Evolutionary conservation across 371 early-diverging fungal species (phyloP), one percentile per base, ranked within the genome.

Genomic region (Mucor sp.): DNA sequence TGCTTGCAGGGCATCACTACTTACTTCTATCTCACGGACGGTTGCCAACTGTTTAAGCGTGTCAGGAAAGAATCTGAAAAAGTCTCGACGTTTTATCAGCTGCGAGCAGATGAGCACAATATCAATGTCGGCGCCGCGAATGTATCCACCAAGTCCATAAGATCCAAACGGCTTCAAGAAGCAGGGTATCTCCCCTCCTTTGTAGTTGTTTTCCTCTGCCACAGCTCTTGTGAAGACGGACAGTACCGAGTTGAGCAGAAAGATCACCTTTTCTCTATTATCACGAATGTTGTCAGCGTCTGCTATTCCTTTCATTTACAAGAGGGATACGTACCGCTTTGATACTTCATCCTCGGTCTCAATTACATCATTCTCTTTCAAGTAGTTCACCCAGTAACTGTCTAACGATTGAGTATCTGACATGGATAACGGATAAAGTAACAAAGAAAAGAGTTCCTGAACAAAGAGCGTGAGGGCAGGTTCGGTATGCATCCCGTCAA

Each of bases 121-220:
- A 35, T 82, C 82, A 48, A 82, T 82, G 37, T 82, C 82, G 3
- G 76, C 72, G 9, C 62, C 58, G 23, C 61, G 58, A 2, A 70
- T 58, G 56, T 82, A 71, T 3, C 74, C 78, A 7, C 76, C 76
- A n/a, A 82, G 30, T 0, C 67, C 78, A 65, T 73, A 79, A 4
- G 82, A 82, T 1, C 82, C 82, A 71, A 82, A 82, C 0, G 78
- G 76, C 6, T 58, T 33, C 3, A 82, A 25, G 32, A 65, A 41
- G 62, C 76, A 77, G 4, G 39, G 27, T 6, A 59, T 57, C 12
- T 65, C 62, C 3, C 50, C 50, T 39, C 60, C 32, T 53, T 62
- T 70, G n/a, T 58, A 50, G 21, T 58, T 62, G 19, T 57, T 43
- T 9, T 65, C 53, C 17, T 37, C 48, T 8, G 21, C 19, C 1